phyloP scores from a whole-genome alignment of 495 filamentous ascomycete species.

The Zalerion maritima region DNA sequence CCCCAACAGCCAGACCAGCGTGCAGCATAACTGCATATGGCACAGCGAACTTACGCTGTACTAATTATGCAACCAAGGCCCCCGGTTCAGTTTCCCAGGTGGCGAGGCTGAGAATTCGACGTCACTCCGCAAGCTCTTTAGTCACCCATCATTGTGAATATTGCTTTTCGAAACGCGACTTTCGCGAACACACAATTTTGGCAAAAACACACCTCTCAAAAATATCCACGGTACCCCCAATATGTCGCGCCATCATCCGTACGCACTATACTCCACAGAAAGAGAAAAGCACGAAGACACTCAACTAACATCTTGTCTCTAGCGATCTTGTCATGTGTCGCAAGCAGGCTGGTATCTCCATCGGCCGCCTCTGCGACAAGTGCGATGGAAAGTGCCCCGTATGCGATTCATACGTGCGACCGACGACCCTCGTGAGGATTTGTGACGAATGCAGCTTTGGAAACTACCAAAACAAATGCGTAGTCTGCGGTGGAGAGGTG shows the following conservation, averaged over 20 bases:
- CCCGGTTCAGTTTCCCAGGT: too few species aligned
- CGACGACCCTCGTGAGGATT: constrained; percentile 92
- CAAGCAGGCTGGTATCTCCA: constrained; percentile 94
- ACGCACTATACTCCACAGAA: constrained; percentile 6
- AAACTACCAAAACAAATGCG: constrained; percentile 99
- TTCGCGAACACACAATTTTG: background rate
- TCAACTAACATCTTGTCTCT: constrained; percentile 19
- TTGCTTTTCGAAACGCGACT: constrained; percentile 3
- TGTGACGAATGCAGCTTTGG: constrained; percentile 99
- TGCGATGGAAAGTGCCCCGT: constrained; percentile 99
- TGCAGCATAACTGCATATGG: too few species aligned
- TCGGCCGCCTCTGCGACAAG: constrained; percentile 98
- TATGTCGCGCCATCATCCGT: constrained; percentile 27
- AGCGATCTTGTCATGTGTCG: constrained; percentile 99
- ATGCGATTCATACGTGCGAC: constrained; percentile 96
- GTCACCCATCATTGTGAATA: too few species aligned
- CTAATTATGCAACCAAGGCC: too few species aligned
- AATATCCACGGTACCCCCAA: background rate
- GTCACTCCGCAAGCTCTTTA: too few species aligned
- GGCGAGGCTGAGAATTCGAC: constrained; percentile 22
- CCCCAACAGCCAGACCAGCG: too few species aligned
- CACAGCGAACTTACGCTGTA: too few species aligned
- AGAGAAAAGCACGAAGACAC: constrained; percentile 6
- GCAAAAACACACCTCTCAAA: background rate
- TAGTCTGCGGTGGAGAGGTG: constrained; percentile 88